Evolutionary conservation across 176 grass and related monocot species (phyloP).

Genomic region (Neostapfia colusana): DNA sequence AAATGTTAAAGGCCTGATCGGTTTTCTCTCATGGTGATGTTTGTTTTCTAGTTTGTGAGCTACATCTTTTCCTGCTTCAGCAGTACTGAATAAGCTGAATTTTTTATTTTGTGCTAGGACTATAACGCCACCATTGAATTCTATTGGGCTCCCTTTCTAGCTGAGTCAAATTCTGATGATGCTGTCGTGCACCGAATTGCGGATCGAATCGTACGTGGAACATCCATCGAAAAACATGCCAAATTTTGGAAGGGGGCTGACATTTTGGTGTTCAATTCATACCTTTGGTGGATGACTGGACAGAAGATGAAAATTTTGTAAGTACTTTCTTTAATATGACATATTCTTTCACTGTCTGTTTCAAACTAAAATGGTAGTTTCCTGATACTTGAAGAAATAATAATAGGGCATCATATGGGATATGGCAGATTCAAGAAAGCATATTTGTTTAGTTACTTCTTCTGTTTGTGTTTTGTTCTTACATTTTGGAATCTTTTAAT

Average conservation of each 20-base stretch:
- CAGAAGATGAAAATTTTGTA: constrained; percentile 85
- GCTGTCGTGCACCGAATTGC: constrained; percentile 64
- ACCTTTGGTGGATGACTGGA: constrained; percentile 95
- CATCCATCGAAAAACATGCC: constrained; percentile 75
- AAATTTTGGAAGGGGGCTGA: constrained; percentile 79
- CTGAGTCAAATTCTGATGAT: constrained; percentile 92
- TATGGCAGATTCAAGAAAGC: not conserved
- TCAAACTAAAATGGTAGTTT: not conserved
- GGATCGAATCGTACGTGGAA: constrained; percentile 61
- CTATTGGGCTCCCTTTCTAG: constrained; percentile 97
- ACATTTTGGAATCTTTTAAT: constrained; percentile 1
- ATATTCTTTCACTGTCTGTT: not conserved
- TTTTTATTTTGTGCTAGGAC: constrained; percentile 46
- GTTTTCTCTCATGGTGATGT: not conserved
- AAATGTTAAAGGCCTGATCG: not conserved
- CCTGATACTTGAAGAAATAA: not conserved
- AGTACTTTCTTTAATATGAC: not conserved
- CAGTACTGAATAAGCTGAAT: constrained; percentile 9
- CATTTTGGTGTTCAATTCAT: constrained; percentile 92
- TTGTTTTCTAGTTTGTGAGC: not conserved
- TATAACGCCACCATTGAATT: constrained; percentile 97
- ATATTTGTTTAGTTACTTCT: not conserved
- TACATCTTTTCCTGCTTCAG: not conserved
- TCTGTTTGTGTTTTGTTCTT: not conserved
- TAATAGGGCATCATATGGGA: not conserved